phyloP scores from a whole-genome alignment of 1,284 basidiomycete genomes.

The Moesziomyces sp. region DNA sequence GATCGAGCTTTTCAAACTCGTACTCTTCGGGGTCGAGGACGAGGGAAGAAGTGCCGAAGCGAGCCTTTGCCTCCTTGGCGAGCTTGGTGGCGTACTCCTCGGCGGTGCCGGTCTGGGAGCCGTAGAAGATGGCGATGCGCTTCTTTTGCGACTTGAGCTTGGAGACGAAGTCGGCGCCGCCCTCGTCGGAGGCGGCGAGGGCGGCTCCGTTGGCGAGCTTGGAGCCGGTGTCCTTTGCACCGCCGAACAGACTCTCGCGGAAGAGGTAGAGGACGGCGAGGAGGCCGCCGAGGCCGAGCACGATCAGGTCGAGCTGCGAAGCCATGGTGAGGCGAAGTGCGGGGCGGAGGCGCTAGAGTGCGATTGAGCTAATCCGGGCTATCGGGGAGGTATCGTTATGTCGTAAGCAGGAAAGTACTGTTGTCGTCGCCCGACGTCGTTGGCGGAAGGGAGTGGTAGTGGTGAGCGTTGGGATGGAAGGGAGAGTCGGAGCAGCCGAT shows the following conservation, averaged over 20 bases:
- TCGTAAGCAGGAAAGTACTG: too few relatives aligned
- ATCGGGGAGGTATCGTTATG: too few relatives aligned
- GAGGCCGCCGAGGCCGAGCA: conserved; percentile 49
- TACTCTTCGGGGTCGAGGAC: conserved; percentile 72
- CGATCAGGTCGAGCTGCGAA: conserved; percentile 48
- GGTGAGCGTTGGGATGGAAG: too few relatives aligned
- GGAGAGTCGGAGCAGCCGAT: too few relatives aligned
- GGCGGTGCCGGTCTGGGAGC: conserved; percentile 66
- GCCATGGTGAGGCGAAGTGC: conserved; percentile 27
- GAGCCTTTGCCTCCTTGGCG: conserved; percentile 66
- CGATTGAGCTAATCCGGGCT: too few relatives aligned
- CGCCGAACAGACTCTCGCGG: conserved; percentile 47
- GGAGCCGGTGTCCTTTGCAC: conserved; percentile 37
- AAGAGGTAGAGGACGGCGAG: conserved; percentile 61
- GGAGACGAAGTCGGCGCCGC: conserved; percentile 51
- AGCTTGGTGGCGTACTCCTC: conserved; percentile 67
- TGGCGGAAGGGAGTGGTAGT: too few relatives aligned
- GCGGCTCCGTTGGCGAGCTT: conserved; percentile 52
- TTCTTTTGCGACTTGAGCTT: conserved; percentile 63
- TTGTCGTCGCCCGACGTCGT: too few relatives aligned
- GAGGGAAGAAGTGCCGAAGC: conserved; percentile 65
- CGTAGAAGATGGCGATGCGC: conserved; percentile 66
- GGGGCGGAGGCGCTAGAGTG: too few relatives aligned
- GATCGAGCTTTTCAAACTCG: conserved; percentile 94
- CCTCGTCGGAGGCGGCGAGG: conserved; percentile 20